phyloP scores from a whole-genome alignment of 768 basidiomycete species.

The Mycena indigotica region DNA sequence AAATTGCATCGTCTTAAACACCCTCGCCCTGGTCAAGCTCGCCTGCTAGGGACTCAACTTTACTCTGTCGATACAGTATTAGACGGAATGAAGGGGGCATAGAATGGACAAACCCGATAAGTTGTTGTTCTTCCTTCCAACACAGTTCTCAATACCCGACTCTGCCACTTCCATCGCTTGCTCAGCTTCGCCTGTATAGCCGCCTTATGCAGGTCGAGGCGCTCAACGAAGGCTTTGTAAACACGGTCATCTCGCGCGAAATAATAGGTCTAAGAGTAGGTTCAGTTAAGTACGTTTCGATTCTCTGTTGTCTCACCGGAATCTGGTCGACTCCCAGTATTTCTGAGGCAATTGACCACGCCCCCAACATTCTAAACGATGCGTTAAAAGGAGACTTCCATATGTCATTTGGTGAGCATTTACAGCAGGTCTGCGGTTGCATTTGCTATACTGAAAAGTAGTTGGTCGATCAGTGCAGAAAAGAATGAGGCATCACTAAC shows the following conservation, averaged over 20 bases:
- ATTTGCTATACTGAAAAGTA: conserved; percentile 72
- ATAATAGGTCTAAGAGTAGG: conserved; percentile 65
- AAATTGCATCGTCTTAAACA: conserved; percentile 25
- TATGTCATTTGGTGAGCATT: no score
- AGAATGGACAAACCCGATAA: conserved; percentile 54
- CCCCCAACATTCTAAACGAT: conserved; percentile 71
- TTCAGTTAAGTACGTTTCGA: conserved; percentile 1
- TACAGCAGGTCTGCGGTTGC: conserved; percentile 57
- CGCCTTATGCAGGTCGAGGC: conserved; percentile 44
- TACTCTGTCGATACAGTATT: conserved; percentile 42
- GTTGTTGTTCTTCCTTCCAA: conserved; percentile 69
- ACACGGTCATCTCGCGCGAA: conserved; percentile 93
- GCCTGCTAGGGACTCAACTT: conserved; percentile 61
- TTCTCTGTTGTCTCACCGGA: no score
- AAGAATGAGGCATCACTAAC: conserved; percentile 45
- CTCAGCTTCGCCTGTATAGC: conserved; percentile 51
- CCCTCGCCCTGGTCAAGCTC: conserved; percentile 69
- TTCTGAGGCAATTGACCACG: conserved; percentile 71
- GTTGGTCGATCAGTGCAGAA: no score
- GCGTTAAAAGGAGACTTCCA: no score
- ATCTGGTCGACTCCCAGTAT: conserved; percentile 63
- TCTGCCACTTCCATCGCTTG: conserved; percentile 69
- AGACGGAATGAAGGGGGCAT: conserved; percentile 1
- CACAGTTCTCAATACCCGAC: conserved; percentile 61
- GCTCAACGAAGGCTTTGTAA: conserved; percentile 67